Evolutionary conservation across 257 asterid genomes (phyloP).

Genomic region (Ehretia macrophylla): DNA sequence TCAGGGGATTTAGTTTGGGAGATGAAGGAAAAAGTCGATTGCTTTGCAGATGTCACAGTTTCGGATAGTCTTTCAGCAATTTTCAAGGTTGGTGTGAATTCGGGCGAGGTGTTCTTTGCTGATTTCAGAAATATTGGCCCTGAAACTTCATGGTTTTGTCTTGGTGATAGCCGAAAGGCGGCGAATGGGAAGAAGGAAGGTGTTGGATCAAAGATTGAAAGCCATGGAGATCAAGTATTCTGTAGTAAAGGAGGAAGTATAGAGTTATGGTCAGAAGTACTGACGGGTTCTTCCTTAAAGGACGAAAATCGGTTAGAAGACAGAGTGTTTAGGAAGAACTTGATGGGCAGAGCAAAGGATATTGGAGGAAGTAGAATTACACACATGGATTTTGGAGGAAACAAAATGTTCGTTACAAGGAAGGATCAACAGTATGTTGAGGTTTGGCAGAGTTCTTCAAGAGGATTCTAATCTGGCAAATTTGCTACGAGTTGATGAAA

Average conservation of each 20-base stretch:
- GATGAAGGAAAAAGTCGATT: conserved; percentile 66
- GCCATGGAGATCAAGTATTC: conserved; percentile 84
- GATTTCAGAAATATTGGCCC: conserved; percentile 63
- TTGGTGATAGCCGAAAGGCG: conserved; percentile 59
- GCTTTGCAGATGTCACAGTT: conserved; percentile 75
- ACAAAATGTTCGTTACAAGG: conserved; percentile 72
- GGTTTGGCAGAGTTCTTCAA: conserved; percentile 67
- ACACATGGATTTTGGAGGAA: conserved; percentile 69
- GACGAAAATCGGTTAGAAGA: conserved; percentile 14
- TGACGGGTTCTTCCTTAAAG: conserved; percentile 32
- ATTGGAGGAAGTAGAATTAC: conserved; percentile 56
- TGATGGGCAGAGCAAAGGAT: conserved; percentile 71
- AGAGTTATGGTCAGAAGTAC: conserved; percentile 81
- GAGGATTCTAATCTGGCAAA: conserved; percentile 21
- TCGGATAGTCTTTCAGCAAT: conserved; percentile 42
- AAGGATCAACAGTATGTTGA: conserved; percentile 70
- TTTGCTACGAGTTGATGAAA: background rate
- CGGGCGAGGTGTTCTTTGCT: conserved; percentile 67
- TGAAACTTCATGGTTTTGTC: conserved; percentile 59
- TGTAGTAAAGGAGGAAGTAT: conserved; percentile 71
- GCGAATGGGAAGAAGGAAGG: conserved; percentile 83
- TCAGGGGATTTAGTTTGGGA: conserved; percentile 69
- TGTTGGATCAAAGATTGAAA: conserved; percentile 53
- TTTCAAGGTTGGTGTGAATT: conserved; percentile 79
- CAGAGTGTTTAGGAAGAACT: conserved; percentile 67